A percentile compares a stretch with the other conserved stretches of the same genome.
Evolutionary conservation across 2,329 filamentous ascomycete species (phyloP).

Genomic region (Albophoma yamanashiensis): DNA sequence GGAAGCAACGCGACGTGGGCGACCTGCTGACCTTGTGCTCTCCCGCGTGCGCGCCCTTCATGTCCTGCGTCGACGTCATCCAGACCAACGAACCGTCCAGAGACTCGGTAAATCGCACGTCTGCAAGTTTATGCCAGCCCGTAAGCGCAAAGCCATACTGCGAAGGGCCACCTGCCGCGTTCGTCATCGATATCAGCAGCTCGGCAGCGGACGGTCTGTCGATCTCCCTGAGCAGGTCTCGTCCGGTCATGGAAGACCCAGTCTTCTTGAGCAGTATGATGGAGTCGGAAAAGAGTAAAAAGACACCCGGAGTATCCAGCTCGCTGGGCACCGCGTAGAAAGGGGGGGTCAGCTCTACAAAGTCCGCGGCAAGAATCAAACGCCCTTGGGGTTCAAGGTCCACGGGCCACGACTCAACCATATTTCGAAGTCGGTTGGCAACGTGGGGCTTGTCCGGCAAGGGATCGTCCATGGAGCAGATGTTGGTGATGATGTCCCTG

Average conservation of each 20-base stretch:
- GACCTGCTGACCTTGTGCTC: slow-evolving; percentile 29
- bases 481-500: slow-evolving; percentile 87
- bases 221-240: slow-evolving; percentile 72
- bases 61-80: slow-evolving; percentile 53
- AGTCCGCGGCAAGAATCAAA: slow-evolving; percentile 71
- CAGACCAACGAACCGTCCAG: slow-evolving; percentile 53
- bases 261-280: slow-evolving; percentile 68
- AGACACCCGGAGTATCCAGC: slow-evolving; percentile 51
- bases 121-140: slow-evolving; percentile 58
- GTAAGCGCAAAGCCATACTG: slow-evolving; percentile 65
- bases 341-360: slow-evolving; percentile 64
- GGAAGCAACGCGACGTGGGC: slow-evolving; percentile 55
- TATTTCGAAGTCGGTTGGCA: slow-evolving; percentile 61
- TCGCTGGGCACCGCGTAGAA: slow-evolving; percentile 38
- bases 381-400: slow-evolving; percentile 65
- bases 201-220: slow-evolving; percentile 65
- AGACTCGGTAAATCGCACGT: slow-evolving; percentile 65
- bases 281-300: slow-evolving; percentile 78
- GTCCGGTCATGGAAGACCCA: slow-evolving; percentile 53
- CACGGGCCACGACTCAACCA: slow-evolving; percentile 68
- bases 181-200: slow-evolving; percentile 52
- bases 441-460: slow-evolving; percentile 61
- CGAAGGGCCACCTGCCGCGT: slow-evolving; percentile 48
- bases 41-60: slow-evolving; percentile 43
- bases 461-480: slow-evolving; percentile 80